phyloP scores from a whole-genome alignment of 352 stramenopile genomes.

The Globisporangium solare region DNA sequence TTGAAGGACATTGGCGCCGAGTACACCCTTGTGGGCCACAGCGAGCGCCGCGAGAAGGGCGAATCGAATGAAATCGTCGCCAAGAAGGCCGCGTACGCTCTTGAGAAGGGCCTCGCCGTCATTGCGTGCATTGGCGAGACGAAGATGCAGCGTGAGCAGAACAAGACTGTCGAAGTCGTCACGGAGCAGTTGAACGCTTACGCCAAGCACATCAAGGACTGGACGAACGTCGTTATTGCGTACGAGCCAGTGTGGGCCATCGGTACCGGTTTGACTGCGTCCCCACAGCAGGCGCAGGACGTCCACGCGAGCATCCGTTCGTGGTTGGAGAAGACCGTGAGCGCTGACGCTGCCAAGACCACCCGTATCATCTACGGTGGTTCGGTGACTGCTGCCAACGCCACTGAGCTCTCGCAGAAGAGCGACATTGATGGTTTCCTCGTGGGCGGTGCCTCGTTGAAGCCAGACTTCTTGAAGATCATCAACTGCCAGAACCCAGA shows the following conservation, averaged over 20 bases:
- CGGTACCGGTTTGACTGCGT: conserved; percentile 97
- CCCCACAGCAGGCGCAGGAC: conserved; percentile 97
- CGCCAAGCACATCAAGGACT: conserved; percentile 87
- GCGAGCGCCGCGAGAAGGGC: conserved; percentile 91
- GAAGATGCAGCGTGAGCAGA: conserved; percentile 90
- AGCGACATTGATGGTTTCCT: conserved; percentile 98
- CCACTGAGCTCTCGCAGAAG: conserved; percentile 91
- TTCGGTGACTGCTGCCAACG: conserved; percentile 92
- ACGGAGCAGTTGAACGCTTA: conserved; percentile 92
- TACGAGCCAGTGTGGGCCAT: conserved; percentile 99
- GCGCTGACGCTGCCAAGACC: conserved; percentile 84
- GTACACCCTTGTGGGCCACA: conserved; percentile 97
- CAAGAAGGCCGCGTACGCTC: conserved; percentile 91
- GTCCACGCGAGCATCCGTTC: conserved; percentile 94
- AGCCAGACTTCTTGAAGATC: conserved; percentile 96
- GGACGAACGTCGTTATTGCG: conserved; percentile 94
- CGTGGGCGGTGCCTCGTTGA: conserved; percentile 96
- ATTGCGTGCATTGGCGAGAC: conserved; percentile 98
- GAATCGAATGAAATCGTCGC: conserved; percentile 92
- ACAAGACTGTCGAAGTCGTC: conserved; percentile 93
- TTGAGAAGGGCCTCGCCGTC: conserved; percentile 92
- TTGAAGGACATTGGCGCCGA: conserved; percentile 93
- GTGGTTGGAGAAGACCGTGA: conserved; percentile 92
- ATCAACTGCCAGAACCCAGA: conserved; percentile 89
- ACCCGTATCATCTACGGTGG: conserved; percentile 98